Conservation (phyloP, 1,284 basidiomycete species). For the Flammula alnicola region DNA sequence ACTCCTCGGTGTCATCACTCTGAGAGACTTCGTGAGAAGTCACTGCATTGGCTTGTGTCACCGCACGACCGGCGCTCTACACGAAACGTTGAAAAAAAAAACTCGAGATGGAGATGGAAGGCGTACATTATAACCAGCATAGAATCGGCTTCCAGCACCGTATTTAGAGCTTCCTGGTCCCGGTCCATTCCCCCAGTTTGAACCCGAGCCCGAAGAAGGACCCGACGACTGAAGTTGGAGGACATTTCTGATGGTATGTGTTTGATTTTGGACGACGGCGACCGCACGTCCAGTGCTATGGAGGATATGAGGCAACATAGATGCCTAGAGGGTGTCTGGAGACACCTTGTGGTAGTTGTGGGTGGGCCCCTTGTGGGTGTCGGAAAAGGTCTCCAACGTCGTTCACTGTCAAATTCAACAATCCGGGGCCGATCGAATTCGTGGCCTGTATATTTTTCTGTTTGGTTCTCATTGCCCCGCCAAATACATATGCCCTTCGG, state of each 20-base stretch:
- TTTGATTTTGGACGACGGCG: slow-evolving; percentile 72
- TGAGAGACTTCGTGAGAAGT: slow-evolving; percentile 53
- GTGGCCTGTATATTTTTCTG: no score
- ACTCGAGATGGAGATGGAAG: slow-evolving; percentile 23
- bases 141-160: slow-evolving; percentile 69
- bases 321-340: slow-evolving; percentile 17
- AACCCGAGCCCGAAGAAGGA: slow-evolving; percentile 44
- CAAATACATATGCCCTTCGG: no score
- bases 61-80: slow-evolving; percentile 66
- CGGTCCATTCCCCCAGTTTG: slow-evolving; percentile 61
- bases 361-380: no score
- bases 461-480: no score
- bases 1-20: slow-evolving; percentile 64
- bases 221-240: slow-evolving; percentile 63
- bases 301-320: slow-evolving; percentile 77
- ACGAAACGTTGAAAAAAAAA: slow-evolving; percentile 4
- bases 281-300: slow-evolving; percentile 77
- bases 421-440: no score
- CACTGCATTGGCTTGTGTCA: slow-evolving; percentile 70
- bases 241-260: slow-evolving; percentile 73
- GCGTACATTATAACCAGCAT: slow-evolving; percentile 57
- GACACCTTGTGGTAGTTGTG: slow-evolving; percentile 7
- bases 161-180: slow-evolving; percentile 71
- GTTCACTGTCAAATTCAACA: no score
- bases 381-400: no score